Evolutionary conservation across 2,329 filamentous ascomycete genomes (phyloP).

Genomic region (Sclerotinia subarctica): DNA sequence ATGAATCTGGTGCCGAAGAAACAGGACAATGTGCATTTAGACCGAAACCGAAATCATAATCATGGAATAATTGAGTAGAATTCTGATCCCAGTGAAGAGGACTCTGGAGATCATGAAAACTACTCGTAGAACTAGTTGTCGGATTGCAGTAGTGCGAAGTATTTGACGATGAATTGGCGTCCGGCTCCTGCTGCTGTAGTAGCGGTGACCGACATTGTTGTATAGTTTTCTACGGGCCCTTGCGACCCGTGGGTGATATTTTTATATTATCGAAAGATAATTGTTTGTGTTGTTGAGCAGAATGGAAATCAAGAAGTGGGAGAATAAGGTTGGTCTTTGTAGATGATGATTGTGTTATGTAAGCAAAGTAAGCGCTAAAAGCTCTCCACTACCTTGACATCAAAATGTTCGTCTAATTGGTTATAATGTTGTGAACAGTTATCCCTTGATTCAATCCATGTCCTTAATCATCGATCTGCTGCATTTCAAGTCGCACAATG

Average conservation of each 20-base stretch:
- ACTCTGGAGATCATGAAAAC: conserved; percentile 11
- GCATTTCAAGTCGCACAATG: not conserved
- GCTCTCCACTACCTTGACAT: not conserved
- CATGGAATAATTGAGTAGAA: conserved; percentile 8
- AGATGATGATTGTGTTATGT: not conserved
- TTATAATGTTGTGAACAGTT: no score
- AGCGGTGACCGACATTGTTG: conserved; percentile 26
- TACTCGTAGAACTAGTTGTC: conserved; percentile 2
- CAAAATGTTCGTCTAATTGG: not conserved
- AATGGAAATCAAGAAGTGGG: not conserved
- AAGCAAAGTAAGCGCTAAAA: not conserved
- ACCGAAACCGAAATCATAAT: conserved; percentile 16
- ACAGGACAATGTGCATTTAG: not conserved
- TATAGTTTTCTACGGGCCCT: conserved; percentile 31
- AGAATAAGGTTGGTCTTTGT: conserved; percentile 8
- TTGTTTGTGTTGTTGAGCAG: not conserved
- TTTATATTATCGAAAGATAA: conserved; percentile 7
- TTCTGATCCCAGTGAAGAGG: conserved; percentile 7
- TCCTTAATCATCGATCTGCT: not conserved
- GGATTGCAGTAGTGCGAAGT: conserved; percentile 24
- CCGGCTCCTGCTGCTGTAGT: conserved; percentile 13
- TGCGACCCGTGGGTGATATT: conserved; percentile 26
- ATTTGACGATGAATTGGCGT: conserved; percentile 14
- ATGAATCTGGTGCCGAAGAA: conserved; percentile 2
- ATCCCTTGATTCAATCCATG: not conserved